Evolutionary conservation across 768 basidiomycete genomes (phyloP).

Genomic region (Glaciozyma antarctica): DNA sequence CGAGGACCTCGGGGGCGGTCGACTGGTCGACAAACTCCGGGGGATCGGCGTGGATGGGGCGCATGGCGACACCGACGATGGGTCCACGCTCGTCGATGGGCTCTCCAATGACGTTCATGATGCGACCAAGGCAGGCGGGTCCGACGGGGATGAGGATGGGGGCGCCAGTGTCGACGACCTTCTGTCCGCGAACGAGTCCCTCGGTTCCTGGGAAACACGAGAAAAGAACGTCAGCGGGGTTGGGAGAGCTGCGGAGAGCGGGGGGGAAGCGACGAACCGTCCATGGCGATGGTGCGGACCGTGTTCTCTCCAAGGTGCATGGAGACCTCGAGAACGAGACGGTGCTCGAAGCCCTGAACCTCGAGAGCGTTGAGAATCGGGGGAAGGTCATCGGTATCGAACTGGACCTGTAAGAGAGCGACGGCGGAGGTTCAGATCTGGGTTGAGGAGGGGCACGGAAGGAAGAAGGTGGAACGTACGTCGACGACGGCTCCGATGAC

Average conservation of each 20-base stretch:
- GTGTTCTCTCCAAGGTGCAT: constrained; percentile 99
- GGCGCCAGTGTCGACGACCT: constrained; percentile 89
- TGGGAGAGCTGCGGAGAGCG: background rate
- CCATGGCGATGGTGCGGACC: constrained; percentile 99
- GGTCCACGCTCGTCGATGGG: constrained; percentile 99
- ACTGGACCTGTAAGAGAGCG: constrained; percentile 47
- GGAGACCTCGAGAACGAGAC: constrained; percentile 97
- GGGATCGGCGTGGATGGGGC: constrained; percentile 93
- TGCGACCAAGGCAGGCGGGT: constrained; percentile 84
- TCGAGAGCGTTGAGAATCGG: constrained; percentile 98
- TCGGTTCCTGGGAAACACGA: constrained; percentile 57
- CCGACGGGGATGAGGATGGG: constrained; percentile 98
- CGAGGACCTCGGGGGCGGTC: constrained; percentile 94
- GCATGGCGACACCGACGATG: constrained; percentile 69
- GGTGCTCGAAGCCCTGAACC: constrained; percentile 91
- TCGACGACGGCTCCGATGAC: constrained; percentile 99
- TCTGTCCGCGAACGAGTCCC: constrained; percentile 98
- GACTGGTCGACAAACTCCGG: constrained; percentile 98
- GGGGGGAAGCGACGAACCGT: constrained; percentile 19
- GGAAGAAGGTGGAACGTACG: constrained; percentile 45
- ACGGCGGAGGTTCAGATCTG: background rate
- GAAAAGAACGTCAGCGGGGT: background rate
- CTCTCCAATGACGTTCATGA: constrained; percentile 99
- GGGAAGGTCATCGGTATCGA: constrained; percentile 86
- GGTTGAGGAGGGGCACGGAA: background rate